Evolutionary conservation across 2,329 filamentous ascomycete genomes (phyloP).

Genomic region (Aspergillus japonicus): DNA sequence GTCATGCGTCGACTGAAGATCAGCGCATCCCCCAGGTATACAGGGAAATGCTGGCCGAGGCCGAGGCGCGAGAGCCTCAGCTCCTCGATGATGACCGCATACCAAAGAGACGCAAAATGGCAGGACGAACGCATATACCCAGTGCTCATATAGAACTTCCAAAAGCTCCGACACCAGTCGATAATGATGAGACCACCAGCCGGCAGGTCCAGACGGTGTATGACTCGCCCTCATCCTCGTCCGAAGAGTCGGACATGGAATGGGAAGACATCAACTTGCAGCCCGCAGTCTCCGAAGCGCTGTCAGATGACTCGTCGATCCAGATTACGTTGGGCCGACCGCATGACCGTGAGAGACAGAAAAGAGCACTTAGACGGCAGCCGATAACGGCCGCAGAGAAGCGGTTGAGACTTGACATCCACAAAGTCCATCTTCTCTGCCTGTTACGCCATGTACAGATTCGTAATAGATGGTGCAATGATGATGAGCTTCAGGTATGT

Average conservation of each 20-base stretch:
- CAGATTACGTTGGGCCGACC: slow-evolving; percentile 41
- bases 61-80: slow-evolving; percentile 33
- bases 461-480: slow-evolving; percentile 89
- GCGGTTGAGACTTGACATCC: slow-evolving; percentile 67
- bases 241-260: slow-evolving; percentile 61
- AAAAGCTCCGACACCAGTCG: slow-evolving; percentile 9
- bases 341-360: slow-evolving; percentile 23
- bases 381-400: slow-evolving; percentile 58
- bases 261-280: slow-evolving; percentile 62
- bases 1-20: slow-evolving; percentile 10
- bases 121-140: slow-evolving; percentile 23
- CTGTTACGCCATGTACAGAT: slow-evolving; percentile 73
- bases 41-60: slow-evolving; percentile 44
- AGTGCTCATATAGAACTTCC: slow-evolving; percentile 9
- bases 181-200: slow-evolving; percentile 10
- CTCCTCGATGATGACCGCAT: slow-evolving; percentile 28
- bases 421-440: slow-evolving; percentile 83
- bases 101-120: slow-evolving; percentile 41
- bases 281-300: slow-evolving; percentile 26
- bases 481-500: slow-evolving; percentile 62
- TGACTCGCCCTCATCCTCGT: slow-evolving; percentile 49
- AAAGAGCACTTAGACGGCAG: slow-evolving; percentile 44
- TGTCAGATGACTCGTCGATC: slow-evolving; percentile 27
- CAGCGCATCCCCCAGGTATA: slow-evolving; percentile 39
- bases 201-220: slow-evolving; percentile 34